These are phyloP conservation scores for Staphylotrichum tortipilum DNA, from an alignment of 495 filamentous ascomycete genomes.

Conservation along the genomic window DNA sequence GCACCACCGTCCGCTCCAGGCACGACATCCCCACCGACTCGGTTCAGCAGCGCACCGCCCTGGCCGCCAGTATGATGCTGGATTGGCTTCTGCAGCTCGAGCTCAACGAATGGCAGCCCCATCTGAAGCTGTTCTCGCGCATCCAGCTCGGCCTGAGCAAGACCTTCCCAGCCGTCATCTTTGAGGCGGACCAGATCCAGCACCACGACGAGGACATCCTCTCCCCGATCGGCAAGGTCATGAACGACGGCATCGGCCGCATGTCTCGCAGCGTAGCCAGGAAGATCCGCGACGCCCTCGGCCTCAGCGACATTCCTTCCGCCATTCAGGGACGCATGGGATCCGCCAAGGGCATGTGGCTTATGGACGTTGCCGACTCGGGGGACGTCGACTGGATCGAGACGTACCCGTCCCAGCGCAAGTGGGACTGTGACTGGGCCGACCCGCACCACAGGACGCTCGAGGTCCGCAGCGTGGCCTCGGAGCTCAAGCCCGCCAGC, in stretches of 20 bases:
- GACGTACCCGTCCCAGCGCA: slow-evolving; percentile 69
- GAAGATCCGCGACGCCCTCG: slow-evolving; percentile 49
- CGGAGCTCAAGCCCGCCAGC: slow-evolving; percentile 51
- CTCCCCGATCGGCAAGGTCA: slow-evolving; percentile 40
- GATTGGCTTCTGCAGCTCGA: slow-evolving; percentile 36
- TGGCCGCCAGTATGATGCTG: slow-evolving; percentile 28
- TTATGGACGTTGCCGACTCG: slow-evolving; percentile 50
- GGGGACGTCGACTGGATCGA: slow-evolving; percentile 58
- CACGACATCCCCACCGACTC: neutral
- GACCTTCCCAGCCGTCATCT: slow-evolving; percentile 28
- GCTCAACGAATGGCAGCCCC: slow-evolving; percentile 30
- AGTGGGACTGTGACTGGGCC: slow-evolving; percentile 55
- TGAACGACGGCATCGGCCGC: slow-evolving; percentile 76
- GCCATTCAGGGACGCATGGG: slow-evolving; percentile 76
- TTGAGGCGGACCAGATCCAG: slow-evolving; percentile 31
- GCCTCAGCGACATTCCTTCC: slow-evolving; percentile 55
- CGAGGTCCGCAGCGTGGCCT: slow-evolving; percentile 59
- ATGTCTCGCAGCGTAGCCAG: slow-evolving; percentile 59
- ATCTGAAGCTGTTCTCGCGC: slow-evolving; percentile 32
- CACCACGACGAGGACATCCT: slow-evolving; percentile 26
- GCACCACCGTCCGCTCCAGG: neutral
- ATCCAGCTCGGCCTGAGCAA: slow-evolving; percentile 40
- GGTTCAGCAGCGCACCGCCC: slow-evolving; percentile 20
- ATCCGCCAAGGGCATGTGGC: slow-evolving; percentile 85
- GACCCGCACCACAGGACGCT: slow-evolving; percentile 53